Base-by-base conservation (phyloP, 352 stramenopile genomes). In the Pythium angustatum region DNA sequence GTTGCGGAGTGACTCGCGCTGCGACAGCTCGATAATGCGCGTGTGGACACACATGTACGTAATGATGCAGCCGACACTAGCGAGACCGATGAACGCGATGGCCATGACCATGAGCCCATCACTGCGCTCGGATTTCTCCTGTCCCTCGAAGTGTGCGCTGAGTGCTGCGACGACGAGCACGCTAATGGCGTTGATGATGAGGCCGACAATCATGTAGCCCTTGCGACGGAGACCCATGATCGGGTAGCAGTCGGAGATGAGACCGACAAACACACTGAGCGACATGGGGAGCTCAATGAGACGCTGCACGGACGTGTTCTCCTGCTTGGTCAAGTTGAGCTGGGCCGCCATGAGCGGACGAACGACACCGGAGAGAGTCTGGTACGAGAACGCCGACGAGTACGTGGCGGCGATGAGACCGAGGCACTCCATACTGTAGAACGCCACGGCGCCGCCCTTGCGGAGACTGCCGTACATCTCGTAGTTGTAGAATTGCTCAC, bases 201-300 rank as follows among this genome's bases (percentile, higher is more conserved):
- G 82, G 6, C 93, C 93, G 33, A 95, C 58, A 36, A 96, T 86
- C 76, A 97, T 96, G 74, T 97, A 98, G 14, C 86, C 83, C 73
- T 97, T 97, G 47, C 91, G 81, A 22, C 87, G 89, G 19, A 93
- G 77, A 2, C 91, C 90, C 75, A 90, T 88, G 74, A 97, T 94
- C 33, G 93, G 91, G 63, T 96, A 93, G 51, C 81, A 96, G 68
- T 98, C 90, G 19, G 81, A 96, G 14, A 97, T 61, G 3, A 98
- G 72, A 31, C 91, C 91, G 40, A 97, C 80, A 14, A 97, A 73
- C 44, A 97, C 91, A 72, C 91, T 96, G 49, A 97, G 79, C 17
- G 78, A 83, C 82, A 91, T 96, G 28, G 91, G 89, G 59, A 98
- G 75, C 44, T 94, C 73, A 31, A 96, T 81, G 10, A 90, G 68